Evolutionary conservation across 202 grass and related monocot genomes (phyloP).

Genomic region (Schoenoplectus tabernaemontani): DNA sequence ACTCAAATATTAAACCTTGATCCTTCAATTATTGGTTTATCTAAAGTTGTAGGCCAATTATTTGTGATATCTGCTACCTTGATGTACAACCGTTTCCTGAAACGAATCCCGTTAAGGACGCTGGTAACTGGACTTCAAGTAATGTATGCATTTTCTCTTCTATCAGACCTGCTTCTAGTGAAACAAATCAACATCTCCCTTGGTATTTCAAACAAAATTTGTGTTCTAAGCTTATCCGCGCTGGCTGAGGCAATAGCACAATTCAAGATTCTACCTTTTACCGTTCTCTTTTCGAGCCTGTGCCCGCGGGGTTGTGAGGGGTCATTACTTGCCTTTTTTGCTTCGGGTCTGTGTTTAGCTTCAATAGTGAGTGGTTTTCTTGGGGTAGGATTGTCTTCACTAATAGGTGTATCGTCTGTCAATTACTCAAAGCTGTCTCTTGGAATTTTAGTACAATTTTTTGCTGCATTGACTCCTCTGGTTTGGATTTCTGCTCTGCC

Average conservation of each 20-base stretch:
- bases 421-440: conserved; percentile 59
- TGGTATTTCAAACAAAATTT: conserved; percentile 67
- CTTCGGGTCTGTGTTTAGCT: conserved; percentile 64
- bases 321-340: conserved; percentile 78
- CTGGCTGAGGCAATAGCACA: conserved; percentile 77
- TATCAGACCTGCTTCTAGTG: conserved; percentile 63
- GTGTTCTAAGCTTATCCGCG: conserved; percentile 67
- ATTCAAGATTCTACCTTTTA: conserved; percentile 78
- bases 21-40: conserved; percentile 66
- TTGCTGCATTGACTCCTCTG: conserved; percentile 69
- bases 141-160: conserved; percentile 51
- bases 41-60: conserved; percentile 72
- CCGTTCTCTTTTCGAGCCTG: conserved; percentile 54
- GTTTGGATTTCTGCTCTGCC: conserved; percentile 64
- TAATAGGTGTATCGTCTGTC: conserved; percentile 53
- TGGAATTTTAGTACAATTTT: conserved; percentile 62
- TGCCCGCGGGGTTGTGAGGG: conserved; percentile 68
- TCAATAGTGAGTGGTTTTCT: conserved; percentile 64
- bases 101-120: conserved; percentile 48
- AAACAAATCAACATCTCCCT: conserved; percentile 73
- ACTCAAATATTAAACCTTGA: conserved; percentile 72
- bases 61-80: conserved; percentile 59
- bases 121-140: conserved; percentile 54
- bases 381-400: conserved; percentile 52
- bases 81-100: conserved; percentile 52